phyloP scores from a whole-genome alignment of 2,329 filamentous ascomycete species.

The Biscogniauxia marginata region DNA sequence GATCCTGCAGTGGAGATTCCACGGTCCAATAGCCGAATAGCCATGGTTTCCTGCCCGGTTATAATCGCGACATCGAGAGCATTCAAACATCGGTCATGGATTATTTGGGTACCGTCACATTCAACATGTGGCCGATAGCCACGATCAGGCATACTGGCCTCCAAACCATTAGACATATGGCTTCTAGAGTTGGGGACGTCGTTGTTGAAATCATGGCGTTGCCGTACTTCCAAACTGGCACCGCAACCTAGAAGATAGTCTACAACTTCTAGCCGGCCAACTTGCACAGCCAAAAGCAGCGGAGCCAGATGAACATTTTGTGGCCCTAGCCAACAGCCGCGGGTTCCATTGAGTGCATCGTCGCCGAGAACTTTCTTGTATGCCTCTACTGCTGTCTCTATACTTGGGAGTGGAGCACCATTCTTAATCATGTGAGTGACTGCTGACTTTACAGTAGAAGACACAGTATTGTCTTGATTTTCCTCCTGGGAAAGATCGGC shows the following conservation, averaged over 20 bases:
- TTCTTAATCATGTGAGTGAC: too few species aligned
- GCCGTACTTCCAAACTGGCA: neutral
- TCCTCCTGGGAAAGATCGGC: too few species aligned
- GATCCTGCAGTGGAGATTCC: neutral
- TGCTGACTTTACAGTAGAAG: too few species aligned
- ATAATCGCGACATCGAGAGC: neutral
- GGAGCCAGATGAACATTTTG: neutral
- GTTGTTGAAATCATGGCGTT: neutral
- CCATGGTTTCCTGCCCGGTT: neutral
- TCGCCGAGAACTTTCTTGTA: neutral
- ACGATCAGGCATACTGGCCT: neutral
- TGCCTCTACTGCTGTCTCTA: too few species aligned
- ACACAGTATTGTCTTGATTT: too few species aligned
- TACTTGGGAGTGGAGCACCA: too few species aligned
- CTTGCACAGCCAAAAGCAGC: neutral
- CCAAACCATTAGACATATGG: neutral
- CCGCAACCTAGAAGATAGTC: neutral
- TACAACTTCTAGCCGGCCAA: neutral
- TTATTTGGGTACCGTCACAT: neutral
- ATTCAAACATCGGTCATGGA: neutral
- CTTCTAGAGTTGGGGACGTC: neutral
- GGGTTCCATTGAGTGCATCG: neutral
- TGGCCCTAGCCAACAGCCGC: neutral
- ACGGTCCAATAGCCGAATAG: neutral
- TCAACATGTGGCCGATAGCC: neutral